A percentile compares a stretch with the other conserved stretches of the same genome.
These are phyloP conservation scores for Heterobasidion annosum DNA, from an alignment of 1,284 basidiomycete genomes.

Conservation along the genomic window DNA sequence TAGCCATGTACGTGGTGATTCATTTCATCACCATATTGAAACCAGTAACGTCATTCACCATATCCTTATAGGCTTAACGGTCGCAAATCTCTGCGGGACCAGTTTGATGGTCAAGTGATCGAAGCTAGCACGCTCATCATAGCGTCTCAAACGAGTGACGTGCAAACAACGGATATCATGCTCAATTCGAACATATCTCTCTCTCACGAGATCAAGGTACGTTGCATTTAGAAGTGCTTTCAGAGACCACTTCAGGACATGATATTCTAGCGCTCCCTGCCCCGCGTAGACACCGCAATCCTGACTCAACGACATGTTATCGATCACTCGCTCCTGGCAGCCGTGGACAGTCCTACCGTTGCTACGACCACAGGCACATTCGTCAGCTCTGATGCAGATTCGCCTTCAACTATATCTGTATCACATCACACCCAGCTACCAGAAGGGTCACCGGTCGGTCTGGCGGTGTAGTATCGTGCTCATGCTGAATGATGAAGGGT, in stretches of 20 bases:
- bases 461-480: too few species aligned
- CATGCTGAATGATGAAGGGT: too few species aligned
- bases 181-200: neutral
- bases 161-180: neutral
- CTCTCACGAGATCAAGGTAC: neutral
- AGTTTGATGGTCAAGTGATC: neutral
- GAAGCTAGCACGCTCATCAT: neutral
- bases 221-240: neutral
- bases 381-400: neutral
- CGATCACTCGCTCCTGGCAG: neutral
- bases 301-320: neutral
- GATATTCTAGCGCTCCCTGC: neutral
- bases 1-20: constrained; percentile 3
- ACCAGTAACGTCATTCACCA: neutral
- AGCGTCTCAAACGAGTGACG: neutral
- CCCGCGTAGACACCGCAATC: neutral
- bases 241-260: neutral
- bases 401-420: neutral
- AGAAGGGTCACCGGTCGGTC: too few species aligned
- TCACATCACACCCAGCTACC: too few species aligned
- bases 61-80: neutral
- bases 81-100: neutral
- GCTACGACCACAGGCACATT: neutral
- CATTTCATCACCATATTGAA: neutral
- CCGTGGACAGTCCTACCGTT: neutral